Conservation (phyloP, 768 basidiomycete species). For the Auriscalpium vulgare region DNA sequence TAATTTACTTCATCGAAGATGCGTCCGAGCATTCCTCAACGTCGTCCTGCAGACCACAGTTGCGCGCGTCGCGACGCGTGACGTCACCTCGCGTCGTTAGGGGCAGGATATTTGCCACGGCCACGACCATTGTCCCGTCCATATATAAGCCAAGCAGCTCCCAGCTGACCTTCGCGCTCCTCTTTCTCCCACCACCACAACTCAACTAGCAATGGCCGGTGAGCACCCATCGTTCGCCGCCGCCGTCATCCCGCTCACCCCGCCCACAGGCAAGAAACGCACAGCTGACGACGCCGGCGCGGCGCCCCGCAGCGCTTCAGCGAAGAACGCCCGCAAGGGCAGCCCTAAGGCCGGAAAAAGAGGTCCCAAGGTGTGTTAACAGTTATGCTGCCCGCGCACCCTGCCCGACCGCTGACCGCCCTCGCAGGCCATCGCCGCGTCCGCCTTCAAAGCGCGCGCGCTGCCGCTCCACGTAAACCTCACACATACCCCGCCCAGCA, state of each 20-base stretch:
- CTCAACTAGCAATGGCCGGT: neutral
- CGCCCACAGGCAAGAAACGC: constrained; percentile 37
- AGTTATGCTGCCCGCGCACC: neutral
- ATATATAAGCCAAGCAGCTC: neutral
- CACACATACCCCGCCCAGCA: constrained; percentile 53
- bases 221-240: neutral
- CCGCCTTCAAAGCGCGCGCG: constrained; percentile 56
- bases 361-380: constrained; percentile 42
- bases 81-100: constrained; percentile 25
- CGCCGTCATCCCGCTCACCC: neutral
- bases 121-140: neutral
- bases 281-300: constrained; percentile 29
- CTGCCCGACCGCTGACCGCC: neutral
- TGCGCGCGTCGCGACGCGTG: constrained; percentile 19
- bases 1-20: no score
- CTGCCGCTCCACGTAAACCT: constrained; percentile 61
- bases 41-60: no score
- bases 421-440: constrained; percentile 37
- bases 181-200: neutral
- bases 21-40: no score
- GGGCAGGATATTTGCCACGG: constrained; percentile 18
- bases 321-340: constrained; percentile 22
- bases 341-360: constrained; percentile 26
- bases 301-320: constrained; percentile 26
- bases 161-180: neutral